These are phyloP conservation scores for Salicornia ramosissima DNA, from an alignment of 148 eudicot species.

Conservation along the genomic window DNA sequence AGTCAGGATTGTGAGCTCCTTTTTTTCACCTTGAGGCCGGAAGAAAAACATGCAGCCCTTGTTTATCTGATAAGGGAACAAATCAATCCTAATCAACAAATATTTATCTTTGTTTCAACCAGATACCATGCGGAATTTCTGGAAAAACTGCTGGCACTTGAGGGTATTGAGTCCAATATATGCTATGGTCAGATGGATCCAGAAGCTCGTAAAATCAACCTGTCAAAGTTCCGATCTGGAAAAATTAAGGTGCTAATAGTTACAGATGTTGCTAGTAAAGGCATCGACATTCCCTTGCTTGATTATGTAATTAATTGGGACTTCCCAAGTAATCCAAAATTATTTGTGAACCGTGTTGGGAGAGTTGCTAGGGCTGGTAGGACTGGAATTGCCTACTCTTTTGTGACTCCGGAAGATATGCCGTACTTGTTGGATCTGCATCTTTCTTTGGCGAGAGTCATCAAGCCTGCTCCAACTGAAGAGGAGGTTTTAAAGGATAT, in stretches of 20 bases:
- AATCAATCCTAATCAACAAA: constrained; percentile 60
- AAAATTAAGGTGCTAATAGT: constrained; percentile 85
- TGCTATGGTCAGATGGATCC: constrained; percentile 96
- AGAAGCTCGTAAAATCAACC: constrained; percentile 78
- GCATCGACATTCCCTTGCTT: constrained; percentile 93
- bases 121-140: constrained; percentile 84
- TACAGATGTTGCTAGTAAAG: constrained; percentile 94
- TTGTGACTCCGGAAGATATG: constrained; percentile 77
- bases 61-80: constrained; percentile 76
- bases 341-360: constrained; percentile 94
- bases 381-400: constrained; percentile 85
- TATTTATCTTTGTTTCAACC: constrained; percentile 81
- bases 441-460: constrained; percentile 83
- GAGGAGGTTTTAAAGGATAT: too few relatives aligned
- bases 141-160: constrained; percentile 44
- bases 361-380: constrained; percentile 97
- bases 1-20: constrained; percentile 72
- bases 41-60: constrained; percentile 82
- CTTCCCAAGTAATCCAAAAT: constrained; percentile 80
- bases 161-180: constrained; percentile 72
- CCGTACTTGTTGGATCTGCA: constrained; percentile 84
- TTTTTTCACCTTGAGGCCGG: constrained; percentile 79
- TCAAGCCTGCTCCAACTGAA: constrained; percentile 87
- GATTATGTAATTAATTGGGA: constrained; percentile 95
- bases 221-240: constrained; percentile 67